Conservation (phyloP, 2,329 filamentous ascomycete genomes). For the Aspergillus quadricinctus region DNA sequence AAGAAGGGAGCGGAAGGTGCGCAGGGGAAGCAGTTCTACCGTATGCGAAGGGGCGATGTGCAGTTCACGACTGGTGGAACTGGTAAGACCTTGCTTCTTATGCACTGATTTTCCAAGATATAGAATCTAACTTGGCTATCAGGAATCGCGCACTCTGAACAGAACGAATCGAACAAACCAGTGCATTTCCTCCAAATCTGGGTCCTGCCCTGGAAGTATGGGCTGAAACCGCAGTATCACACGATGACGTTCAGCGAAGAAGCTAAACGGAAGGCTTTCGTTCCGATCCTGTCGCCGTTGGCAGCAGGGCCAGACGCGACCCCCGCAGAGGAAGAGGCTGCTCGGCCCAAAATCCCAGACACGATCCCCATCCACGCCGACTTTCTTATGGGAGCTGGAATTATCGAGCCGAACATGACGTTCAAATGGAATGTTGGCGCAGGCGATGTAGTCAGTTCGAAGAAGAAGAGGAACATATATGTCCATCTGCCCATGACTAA, state of each 20-base stretch:
- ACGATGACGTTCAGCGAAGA: slow-evolving; percentile 69
- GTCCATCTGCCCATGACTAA: slow-evolving; percentile 78
- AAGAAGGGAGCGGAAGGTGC: slow-evolving; percentile 61
- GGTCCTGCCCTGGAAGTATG: slow-evolving; percentile 72
- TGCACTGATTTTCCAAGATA: neutral
- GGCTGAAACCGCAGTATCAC: slow-evolving; percentile 71
- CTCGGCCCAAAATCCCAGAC: slow-evolving; percentile 56
- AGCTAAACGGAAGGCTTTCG: slow-evolving; percentile 65
- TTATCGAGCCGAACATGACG: slow-evolving; percentile 60
- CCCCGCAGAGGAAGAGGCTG: slow-evolving; percentile 58
- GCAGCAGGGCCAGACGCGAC: slow-evolving; percentile 62
- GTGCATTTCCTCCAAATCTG: slow-evolving; percentile 89
- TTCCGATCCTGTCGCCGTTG: slow-evolving; percentile 71
- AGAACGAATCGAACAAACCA: slow-evolving; percentile 67
- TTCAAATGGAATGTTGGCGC: slow-evolving; percentile 72
- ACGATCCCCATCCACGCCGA: slow-evolving; percentile 83
- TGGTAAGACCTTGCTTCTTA: slow-evolving; percentile 38
- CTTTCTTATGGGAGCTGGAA: slow-evolving; percentile 74
- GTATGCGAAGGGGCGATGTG: slow-evolving; percentile 74
- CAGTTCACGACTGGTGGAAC: slow-evolving; percentile 88
- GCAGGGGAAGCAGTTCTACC: slow-evolving; percentile 60
- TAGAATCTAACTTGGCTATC: slow-evolving; percentile 3
- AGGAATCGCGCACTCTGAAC: slow-evolving; percentile 74
- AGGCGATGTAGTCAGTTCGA: slow-evolving; percentile 29
- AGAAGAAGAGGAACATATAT: slow-evolving; percentile 64